A percentile compares a stretch with the other conserved stretches of the same genome.
Conservation (phyloP, 78 protist genomes). For the Dictyostelium intermedium region DNA sequence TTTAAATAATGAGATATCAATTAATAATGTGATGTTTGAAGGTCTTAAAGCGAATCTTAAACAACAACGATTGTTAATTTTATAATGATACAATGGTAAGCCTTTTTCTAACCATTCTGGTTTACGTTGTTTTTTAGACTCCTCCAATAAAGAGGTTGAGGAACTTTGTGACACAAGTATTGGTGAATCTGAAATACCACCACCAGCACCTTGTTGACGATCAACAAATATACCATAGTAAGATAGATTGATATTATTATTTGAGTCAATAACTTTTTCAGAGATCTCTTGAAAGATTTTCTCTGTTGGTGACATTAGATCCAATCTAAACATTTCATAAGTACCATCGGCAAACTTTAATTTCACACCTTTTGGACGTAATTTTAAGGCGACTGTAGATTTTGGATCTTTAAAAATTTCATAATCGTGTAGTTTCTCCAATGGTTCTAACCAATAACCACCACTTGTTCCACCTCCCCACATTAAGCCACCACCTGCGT, state of each 20-base stretch:
- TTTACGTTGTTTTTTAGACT: constrained; percentile 2
- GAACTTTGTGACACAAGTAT: not conserved
- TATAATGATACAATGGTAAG: constrained; percentile 53
- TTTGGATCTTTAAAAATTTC: constrained; percentile 71
- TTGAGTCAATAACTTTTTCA: constrained; percentile 61
- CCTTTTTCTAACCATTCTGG: constrained; percentile 72
- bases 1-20: constrained; percentile 37
- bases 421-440: constrained; percentile 58
- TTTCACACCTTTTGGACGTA: constrained; percentile 38
- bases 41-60: constrained; percentile 70
- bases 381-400: not conserved
- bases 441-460: constrained; percentile 72
- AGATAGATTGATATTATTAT: constrained; percentile 33
- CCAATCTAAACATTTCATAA: constrained; percentile 34
- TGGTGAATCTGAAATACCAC: not conserved
- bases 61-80: constrained; percentile 57
- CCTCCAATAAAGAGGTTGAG: not conserved
- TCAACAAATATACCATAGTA: constrained; percentile 65
- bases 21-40: constrained; percentile 9
- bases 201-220: constrained; percentile 19
- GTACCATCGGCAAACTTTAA: constrained; percentile 73
- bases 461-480: constrained; percentile 10
- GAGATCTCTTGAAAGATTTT: constrained; percentile 61
- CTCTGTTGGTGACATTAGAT: constrained; percentile 49
- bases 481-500: not conserved